Conservation (phyloP, 768 basidiomycete species). For the Lentinula guzmanii region DNA sequence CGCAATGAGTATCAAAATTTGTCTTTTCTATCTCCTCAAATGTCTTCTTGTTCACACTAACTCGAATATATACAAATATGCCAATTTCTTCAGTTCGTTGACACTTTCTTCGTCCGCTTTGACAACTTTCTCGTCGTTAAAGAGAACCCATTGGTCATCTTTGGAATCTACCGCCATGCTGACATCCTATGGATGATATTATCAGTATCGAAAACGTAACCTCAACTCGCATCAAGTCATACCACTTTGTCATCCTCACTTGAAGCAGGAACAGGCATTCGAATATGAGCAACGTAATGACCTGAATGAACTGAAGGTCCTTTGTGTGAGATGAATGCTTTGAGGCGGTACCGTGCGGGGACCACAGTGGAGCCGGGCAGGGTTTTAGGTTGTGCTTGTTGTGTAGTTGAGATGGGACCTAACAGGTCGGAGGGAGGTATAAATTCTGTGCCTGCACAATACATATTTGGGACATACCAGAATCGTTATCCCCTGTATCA, state of each 20-base stretch:
- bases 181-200: background rate
- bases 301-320: slow-evolving; percentile 93
- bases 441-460: slow-evolving; percentile 8
- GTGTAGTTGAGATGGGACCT: background rate
- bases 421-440: slow-evolving; percentile 5
- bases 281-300: slow-evolving; percentile 85
- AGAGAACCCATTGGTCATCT: slow-evolving; percentile 76
- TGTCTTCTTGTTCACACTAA: background rate
- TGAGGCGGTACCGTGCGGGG: slow-evolving; percentile 75
- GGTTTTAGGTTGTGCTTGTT: background rate
- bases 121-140: slow-evolving; percentile 96
- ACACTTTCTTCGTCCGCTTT: slow-evolving; percentile 82
- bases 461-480: slow-evolving; percentile 13
- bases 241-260: slow-evolving; percentile 98
- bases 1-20: too few species aligned
- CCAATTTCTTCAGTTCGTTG: slow-evolving; percentile 70
- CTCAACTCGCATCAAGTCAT: background rate
- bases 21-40: too few species aligned
- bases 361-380: slow-evolving; percentile 48
- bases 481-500: slow-evolving; percentile 62
- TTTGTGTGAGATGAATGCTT: slow-evolving; percentile 97
- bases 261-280: slow-evolving; percentile 53
- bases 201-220: slow-evolving; percentile 2
- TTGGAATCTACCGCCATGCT: background rate
- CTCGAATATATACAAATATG: slow-evolving; percentile 94